Base-by-base conservation (phyloP, 345 rosid genomes). In the Isatis tinctoria region DNA sequence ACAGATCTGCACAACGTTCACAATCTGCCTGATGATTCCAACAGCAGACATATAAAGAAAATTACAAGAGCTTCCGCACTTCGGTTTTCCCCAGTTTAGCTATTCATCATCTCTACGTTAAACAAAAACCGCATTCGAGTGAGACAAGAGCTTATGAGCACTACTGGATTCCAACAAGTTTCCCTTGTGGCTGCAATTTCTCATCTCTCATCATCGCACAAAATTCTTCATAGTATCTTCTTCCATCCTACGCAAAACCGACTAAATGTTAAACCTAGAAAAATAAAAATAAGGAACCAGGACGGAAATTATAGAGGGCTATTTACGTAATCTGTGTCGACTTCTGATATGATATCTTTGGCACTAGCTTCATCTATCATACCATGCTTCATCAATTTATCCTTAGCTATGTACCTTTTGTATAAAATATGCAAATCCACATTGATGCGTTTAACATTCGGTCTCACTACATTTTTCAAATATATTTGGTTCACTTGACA, bases 141-240 rank as follows among this genome's bases (percentile, higher is more conserved):
- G 52, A 47, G 52, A 48, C 54, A 20, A 48, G 14, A 20, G 14
- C 28, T 20, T 20, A 49, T 49, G 30, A 49, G 54, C 28, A 49
- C 22, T 5, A 49, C 8, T 4, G 27, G 13, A 20, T 49, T 7
- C 54, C 39, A 36, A 36, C 40, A 10, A 36, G 40, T 10, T 36
- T 36, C 13, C 40, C 13, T 2, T 36, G 40, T 36, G 40, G 40
- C 40, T 36, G 40, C 12, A 10, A 10, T 36, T 36, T 10, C 0
- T 12, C 40, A 35, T 87, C 83, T 82, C 87, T 85, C 97, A 93
- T 87, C 94, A 89, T 91, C 10, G 88, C 36, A 69, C 97, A 85
- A 72, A 93, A 93, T 32, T 91, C 97, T 35, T 90, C 90, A 9
- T 87, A 89, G 85, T 87, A 82, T 77, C 91, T 91, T 81, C 78